Conservation (phyloP, 441 rosid genomes). For the Populus hybrid region DNA sequence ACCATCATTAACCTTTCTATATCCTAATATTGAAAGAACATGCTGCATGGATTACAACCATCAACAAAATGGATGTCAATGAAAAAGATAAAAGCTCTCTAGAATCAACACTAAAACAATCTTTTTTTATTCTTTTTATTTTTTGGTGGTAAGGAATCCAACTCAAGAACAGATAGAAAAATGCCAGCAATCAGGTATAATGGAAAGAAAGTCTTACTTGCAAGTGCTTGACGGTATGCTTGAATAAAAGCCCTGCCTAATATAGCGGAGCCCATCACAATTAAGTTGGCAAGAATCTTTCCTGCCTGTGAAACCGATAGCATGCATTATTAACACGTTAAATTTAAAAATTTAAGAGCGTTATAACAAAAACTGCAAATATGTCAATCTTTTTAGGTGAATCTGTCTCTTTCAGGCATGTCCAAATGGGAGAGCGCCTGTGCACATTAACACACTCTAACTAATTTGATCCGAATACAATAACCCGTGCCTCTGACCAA, state of each 20-base stretch:
- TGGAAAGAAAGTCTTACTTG: slow-evolving; percentile 46
- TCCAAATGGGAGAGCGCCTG: too few relatives aligned
- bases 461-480: background rate
- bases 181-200: background rate
- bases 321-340: background rate
- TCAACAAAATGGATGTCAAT: background rate
- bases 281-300: slow-evolving; percentile 61
- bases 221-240: slow-evolving; percentile 88
- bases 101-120: background rate
- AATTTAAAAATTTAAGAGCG: background rate
- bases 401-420: background rate
- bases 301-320: slow-evolving; percentile 49
- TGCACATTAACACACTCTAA: too few relatives aligned
- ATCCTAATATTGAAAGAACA: background rate
- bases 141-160: background rate
- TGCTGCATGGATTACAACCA: background rate
- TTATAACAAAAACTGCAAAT: background rate
- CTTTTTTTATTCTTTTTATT: too few relatives aligned
- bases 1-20: background rate
- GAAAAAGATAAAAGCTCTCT: background rate
- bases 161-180: background rate
- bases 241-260: slow-evolving; percentile 60
- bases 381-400: background rate
- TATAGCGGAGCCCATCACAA: slow-evolving; percentile 73
- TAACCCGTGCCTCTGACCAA: background rate